These are phyloP conservation scores for Paramecium sonneborni DNA, from an alignment of 73 alveolate species.

Conservation along the genomic window DNA sequence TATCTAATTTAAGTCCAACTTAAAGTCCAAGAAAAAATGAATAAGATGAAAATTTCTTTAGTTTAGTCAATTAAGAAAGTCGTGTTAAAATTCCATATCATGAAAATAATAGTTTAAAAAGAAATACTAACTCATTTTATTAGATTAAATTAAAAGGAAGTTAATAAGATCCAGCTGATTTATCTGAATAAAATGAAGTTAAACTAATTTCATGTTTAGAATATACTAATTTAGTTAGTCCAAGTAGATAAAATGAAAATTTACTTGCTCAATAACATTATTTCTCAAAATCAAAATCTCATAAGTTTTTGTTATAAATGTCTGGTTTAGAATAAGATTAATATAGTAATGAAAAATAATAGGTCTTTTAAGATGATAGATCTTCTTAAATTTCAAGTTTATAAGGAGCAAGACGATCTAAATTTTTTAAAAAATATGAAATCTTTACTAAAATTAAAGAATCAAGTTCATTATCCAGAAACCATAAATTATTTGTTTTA, in stretches of 20 bases:
- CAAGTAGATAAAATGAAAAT: background rate
- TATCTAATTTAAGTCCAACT: background rate
- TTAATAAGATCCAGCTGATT: background rate
- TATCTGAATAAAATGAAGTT: background rate
- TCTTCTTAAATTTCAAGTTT: slow-evolving; percentile 9
- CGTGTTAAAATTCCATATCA: background rate
- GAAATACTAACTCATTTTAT: background rate
- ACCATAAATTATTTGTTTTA: background rate
- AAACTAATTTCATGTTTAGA: background rate
- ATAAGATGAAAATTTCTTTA: background rate
- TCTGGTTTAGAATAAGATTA: background rate
- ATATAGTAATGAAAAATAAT: background rate
- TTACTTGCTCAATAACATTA: background rate
- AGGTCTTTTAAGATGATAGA: background rate
- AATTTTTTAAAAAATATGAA: slow-evolving; percentile 30
- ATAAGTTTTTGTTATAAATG: background rate
- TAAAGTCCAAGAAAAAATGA: background rate
- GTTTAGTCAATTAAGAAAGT: background rate
- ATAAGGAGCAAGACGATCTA: background rate
- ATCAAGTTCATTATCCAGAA: background rate
- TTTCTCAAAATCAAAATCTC: background rate
- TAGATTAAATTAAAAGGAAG: background rate
- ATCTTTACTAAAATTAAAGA: background rate
- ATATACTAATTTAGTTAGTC: background rate
- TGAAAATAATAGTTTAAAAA: background rate